Conservation (phyloP, 345 rosid species). For the Bretschneidera sinensis region DNA sequence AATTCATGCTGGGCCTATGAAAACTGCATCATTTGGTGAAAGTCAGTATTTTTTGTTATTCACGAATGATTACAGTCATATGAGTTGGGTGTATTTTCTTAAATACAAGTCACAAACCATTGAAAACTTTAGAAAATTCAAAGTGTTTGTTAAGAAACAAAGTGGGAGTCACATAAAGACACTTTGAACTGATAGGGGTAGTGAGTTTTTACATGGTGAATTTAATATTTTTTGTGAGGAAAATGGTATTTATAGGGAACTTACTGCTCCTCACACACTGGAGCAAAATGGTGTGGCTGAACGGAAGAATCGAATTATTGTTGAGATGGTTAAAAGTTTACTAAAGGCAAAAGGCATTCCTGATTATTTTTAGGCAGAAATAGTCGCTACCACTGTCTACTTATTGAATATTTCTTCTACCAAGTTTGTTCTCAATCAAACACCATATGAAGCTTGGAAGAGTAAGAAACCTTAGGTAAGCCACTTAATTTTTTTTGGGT, state of each 20-base stretch:
- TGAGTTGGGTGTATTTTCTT: conserved; percentile 9
- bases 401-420: conserved; percentile 7
- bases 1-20: too few species aligned
- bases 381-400: background rate
- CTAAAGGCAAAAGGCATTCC: conserved; percentile 2
- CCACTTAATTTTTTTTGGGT: conserved; percentile 1
- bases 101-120: conserved; percentile 5
- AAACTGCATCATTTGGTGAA: too few species aligned
- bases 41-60: too few species aligned
- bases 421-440: background rate
- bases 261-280: conserved; percentile 1
- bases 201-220: background rate
- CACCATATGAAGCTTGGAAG: conserved; percentile 6
- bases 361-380: conserved; percentile 13
- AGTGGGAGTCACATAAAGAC: background rate
- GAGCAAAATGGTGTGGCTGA: conserved; percentile 7
- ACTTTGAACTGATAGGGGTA: background rate
- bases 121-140: conserved; percentile 1
- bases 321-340: conserved; percentile 6
- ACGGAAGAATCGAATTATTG: background rate
- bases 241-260: conserved; percentile 2
- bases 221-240: conserved; percentile 7
- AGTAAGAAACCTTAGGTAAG: background rate
- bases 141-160: conserved; percentile 4
- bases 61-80: background rate